Conservation (phyloP, 148 eudicot genomes). For the Dianthus caryophyllus region DNA sequence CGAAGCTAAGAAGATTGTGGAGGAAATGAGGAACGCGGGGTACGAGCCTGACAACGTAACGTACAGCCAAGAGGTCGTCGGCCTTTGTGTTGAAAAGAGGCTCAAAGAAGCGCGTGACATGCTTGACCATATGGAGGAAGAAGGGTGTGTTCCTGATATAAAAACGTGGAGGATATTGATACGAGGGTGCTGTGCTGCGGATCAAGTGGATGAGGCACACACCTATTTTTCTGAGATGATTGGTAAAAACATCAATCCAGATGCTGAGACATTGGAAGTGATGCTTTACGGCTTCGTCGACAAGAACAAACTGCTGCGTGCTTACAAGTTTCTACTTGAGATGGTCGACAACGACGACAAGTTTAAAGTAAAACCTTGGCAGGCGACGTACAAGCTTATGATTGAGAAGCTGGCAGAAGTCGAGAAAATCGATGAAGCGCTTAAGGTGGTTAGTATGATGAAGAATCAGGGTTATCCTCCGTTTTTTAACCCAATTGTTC, state of each 20-base stretch:
- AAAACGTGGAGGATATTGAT: constrained; percentile 89
- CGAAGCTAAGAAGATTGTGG: constrained; percentile 68
- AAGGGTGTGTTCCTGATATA: constrained; percentile 69
- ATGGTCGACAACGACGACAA: constrained; percentile 62
- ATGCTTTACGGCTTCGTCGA: constrained; percentile 51
- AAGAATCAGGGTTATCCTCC: constrained; percentile 73
- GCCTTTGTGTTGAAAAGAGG: constrained; percentile 54
- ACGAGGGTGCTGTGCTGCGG: constrained; percentile 55
- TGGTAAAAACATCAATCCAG: constrained; percentile 49
- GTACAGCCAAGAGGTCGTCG: constrained; percentile 71
- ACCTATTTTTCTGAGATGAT: constrained; percentile 51
- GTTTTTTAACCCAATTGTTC: constrained; percentile 49
- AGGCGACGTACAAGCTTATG: constrained; percentile 59
- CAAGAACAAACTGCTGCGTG: constrained; percentile 45
- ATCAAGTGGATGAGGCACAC: constrained; percentile 58
- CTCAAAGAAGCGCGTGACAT: constrained; percentile 62
- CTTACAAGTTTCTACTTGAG: constrained; percentile 53
- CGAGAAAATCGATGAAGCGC: constrained; percentile 62
- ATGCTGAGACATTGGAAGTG: constrained; percentile 72
- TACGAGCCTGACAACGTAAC: constrained; percentile 74
- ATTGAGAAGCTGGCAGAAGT: constrained; percentile 52
- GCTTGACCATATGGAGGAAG: constrained; percentile 53
- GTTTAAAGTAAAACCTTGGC: constrained; percentile 65
- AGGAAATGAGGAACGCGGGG: constrained; percentile 58
- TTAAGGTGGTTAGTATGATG: constrained; percentile 56